Evolutionary conservation across 2,329 filamentous ascomycete species (phyloP).

Genomic region (Paecilomyces dactylethromorphus): DNA sequence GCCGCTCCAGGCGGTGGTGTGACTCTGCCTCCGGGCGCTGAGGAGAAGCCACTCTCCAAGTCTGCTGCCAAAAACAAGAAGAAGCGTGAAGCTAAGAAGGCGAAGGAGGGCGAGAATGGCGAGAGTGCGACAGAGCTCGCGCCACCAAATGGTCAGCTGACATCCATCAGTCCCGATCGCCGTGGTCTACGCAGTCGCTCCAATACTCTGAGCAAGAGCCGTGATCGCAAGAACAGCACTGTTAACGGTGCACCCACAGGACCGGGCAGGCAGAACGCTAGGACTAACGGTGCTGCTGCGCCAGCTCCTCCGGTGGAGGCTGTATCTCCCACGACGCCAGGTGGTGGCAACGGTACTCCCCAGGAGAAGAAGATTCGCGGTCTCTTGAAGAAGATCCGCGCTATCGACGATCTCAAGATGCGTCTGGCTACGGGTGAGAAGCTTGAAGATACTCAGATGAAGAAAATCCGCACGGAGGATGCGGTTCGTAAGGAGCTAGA

Average conservation of each 20-base stretch:
- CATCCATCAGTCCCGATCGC: conserved; percentile 55
- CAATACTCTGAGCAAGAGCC: conserved; percentile 27
- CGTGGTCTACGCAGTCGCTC: conserved; percentile 51
- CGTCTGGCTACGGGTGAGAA: conserved; percentile 89
- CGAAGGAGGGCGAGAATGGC: conserved; percentile 64
- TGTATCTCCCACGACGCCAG: conserved; percentile 20
- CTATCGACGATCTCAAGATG: conserved; percentile 98
- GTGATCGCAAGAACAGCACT: conserved; percentile 23
- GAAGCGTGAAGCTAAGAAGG: conserved; percentile 91
- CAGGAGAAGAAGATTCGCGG: conserved; percentile 91
- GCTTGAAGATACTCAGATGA: conserved; percentile 94
- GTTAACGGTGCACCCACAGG: conserved; percentile 12
- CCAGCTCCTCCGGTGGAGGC: conserved; percentile 19
- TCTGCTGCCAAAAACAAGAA: conserved; percentile 95
- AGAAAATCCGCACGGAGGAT: conserved; percentile 91
- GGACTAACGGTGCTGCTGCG: conserved; percentile 23
- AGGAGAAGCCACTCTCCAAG: conserved; percentile 72
- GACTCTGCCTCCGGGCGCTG: conserved; percentile 58
- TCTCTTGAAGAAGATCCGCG: conserved; percentile 92
- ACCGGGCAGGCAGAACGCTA: conserved; percentile 2
- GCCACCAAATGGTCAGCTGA: conserved; percentile 21
- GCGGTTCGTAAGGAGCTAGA: conserved; percentile 78
- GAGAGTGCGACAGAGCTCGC: conserved; percentile 44
- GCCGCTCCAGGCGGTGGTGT: conserved; percentile 62
- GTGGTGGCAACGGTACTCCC: conserved; percentile 53